Conservation (phyloP, 2,329 filamentous ascomycete genomes). For the Scedosporium apiospermum region DNA sequence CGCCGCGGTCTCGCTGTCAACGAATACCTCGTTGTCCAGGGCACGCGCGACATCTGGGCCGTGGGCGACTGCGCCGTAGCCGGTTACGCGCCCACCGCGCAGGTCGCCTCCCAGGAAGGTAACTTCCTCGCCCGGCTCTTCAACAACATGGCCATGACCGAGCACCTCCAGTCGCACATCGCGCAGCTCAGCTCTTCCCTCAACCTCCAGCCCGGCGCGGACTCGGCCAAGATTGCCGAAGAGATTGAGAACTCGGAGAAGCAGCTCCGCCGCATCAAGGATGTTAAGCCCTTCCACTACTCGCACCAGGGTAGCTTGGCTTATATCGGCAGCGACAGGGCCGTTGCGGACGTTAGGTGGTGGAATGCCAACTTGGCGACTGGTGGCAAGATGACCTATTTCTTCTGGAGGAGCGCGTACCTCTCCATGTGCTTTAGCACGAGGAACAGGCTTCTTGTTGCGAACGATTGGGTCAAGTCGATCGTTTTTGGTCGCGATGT, state of each 20-base stretch:
- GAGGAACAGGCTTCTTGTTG: slow-evolving; percentile 90
- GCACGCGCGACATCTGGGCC: slow-evolving; percentile 94
- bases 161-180: slow-evolving; percentile 69
- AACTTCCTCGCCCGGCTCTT: slow-evolving; percentile 90
- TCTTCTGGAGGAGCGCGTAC: slow-evolving; percentile 98
- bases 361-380: slow-evolving; percentile 92
- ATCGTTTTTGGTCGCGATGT: slow-evolving; percentile 95
- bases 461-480: slow-evolving; percentile 94
- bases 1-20: slow-evolving; percentile 93
- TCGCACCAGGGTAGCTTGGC: slow-evolving; percentile 93
- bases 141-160: slow-evolving; percentile 97
- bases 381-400: slow-evolving; percentile 87
- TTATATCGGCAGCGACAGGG: slow-evolving; percentile 97
- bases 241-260: slow-evolving; percentile 84
- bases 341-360: slow-evolving; percentile 95
- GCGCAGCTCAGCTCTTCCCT: slow-evolving; percentile 54
- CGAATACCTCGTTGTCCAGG: slow-evolving; percentile 97
- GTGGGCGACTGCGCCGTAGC: slow-evolving; percentile 95
- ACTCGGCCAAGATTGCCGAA: slow-evolving; percentile 56
- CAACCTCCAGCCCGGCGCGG: slow-evolving; percentile 47
- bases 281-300: slow-evolving; percentile 97
- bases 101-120: slow-evolving; percentile 93
- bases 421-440: slow-evolving; percentile 99
- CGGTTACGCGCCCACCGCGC: slow-evolving; percentile 94
- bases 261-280: slow-evolving; percentile 79